Base-by-base conservation (phyloP, 208 protist genomes). In the Acanthamoeba castellanii region DNA sequence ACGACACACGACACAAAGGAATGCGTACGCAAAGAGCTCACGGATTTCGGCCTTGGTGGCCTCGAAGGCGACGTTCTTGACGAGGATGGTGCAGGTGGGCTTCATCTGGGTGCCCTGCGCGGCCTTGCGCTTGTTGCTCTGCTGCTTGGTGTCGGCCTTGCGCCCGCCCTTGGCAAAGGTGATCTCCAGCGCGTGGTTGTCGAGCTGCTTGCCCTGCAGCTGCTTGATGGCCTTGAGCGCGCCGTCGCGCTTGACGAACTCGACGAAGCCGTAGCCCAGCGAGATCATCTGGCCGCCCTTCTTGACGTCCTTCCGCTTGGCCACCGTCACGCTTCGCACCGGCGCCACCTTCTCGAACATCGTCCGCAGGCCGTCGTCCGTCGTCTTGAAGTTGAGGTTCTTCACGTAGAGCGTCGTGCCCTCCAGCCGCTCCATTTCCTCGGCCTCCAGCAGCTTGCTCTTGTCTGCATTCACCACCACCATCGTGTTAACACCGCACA, bases 51-150 rank as follows among this genome's bases (percentile, higher is more conserved):
- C 97, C 78, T 98, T 96, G 13, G 97, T 99, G 25, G 99, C 99
- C 96, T 99, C 99, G 96, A 99, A 99, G 5, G 99, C 98, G 18
- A 99, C 95, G 96, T 99, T 99, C 96, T 99, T 99, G 52, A 99
- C 98, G 7, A 99, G 96, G 30, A 99, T 92, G 96, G 99, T 99
- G 66, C 84, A 97, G 3, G 68, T 32, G 34, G 55, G 37, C 57
- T 74, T 45, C 16, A 57, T 13, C 45, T 13, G 20, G 37, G 59
- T 13, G 82, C 30, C 85, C 11, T 66, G 68, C 13, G 37, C 30
- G 25, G 45, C 18, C 66, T 74, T 74, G 22, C 66, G 66, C 74
- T 50, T 66, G 9, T 74, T 64, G 27, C 20, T 52, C 11, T 82
- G 16, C 37, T 18, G 47, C 4, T n/a, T 68, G n/a, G 55, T 37